phyloP scores from a whole-genome alignment of 805 yeast genomes.

The Candida endomychidarum region DNA sequence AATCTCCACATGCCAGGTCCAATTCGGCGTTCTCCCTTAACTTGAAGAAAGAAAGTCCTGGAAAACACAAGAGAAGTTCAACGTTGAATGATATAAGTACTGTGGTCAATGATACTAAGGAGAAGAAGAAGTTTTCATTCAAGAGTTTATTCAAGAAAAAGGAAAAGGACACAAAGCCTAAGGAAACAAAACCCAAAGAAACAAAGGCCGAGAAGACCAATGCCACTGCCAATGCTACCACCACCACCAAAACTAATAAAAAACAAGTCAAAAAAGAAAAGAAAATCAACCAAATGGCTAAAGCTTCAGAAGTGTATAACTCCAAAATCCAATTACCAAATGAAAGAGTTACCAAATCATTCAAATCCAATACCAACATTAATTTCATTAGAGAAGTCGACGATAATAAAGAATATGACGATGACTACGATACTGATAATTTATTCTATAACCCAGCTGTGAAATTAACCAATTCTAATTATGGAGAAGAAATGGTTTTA shows the following conservation, averaged over 20 bases:
- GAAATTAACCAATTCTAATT: constrained; percentile 18
- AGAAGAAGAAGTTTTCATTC: constrained; percentile 38
- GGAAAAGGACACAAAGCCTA: constrained; percentile 22
- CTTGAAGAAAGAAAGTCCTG: constrained; percentile 14
- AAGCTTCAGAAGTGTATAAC: constrained; percentile 8
- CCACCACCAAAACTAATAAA: background rate
- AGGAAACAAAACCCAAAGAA: background rate
- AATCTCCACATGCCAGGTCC: constrained; percentile 23
- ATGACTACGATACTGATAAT: constrained; percentile 23
- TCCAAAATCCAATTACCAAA: constrained; percentile 15
- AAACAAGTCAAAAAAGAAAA: constrained; percentile 1
- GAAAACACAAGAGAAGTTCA: constrained; percentile 20
- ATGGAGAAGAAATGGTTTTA: constrained; percentile 30
- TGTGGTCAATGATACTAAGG: constrained; percentile 10
- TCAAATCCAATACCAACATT: constrained; percentile 18
- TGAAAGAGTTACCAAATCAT: constrained; percentile 13
- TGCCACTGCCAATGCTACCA: too few relatives aligned
- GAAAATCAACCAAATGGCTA: constrained; percentile 1
- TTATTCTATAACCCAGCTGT: constrained; percentile 25
- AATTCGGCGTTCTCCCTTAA: constrained; percentile 20
- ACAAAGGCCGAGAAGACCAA: constrained; percentile 1
- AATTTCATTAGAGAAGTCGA: constrained; percentile 32
- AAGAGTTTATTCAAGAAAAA: constrained; percentile 38
- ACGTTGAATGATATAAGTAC: constrained; percentile 22
- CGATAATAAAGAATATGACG: constrained; percentile 16